Percentiles rank a stretch among this genome's conserved stretches.
These are phyloP conservation scores for Oryza rufipogon DNA, from an alignment of 176 grass and related monocot species.

Conservation along the genomic window DNA sequence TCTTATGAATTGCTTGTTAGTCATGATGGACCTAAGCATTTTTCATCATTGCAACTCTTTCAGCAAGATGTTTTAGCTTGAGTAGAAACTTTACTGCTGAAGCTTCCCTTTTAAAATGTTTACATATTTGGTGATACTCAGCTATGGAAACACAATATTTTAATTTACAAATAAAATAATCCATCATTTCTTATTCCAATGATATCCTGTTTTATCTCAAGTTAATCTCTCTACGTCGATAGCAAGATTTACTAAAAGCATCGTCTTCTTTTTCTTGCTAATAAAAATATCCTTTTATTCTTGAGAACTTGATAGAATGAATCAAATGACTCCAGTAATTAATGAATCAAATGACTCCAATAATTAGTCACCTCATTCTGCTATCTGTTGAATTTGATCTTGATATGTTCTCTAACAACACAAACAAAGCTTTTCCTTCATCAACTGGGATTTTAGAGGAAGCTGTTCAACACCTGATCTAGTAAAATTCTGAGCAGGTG, in stretches of 20 bases:
- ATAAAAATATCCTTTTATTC: background rate
- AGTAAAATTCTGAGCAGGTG: conserved; percentile 44
- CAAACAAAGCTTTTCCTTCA: background rate
- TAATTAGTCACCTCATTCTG: background rate
- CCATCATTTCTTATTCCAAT: background rate
- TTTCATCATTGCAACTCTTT: background rate
- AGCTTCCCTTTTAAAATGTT: background rate
- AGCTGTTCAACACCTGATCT: background rate
- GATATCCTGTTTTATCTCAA: background rate
- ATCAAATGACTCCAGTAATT: too few relatives aligned
- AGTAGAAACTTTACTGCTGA: background rate
- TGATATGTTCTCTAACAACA: background rate
- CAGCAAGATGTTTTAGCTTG: background rate
- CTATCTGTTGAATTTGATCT: background rate
- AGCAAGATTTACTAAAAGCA: background rate
- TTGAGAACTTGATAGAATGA: background rate
- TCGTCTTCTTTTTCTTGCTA: background rate
- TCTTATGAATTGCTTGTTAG: background rate
- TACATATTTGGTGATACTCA: background rate
- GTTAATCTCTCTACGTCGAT: background rate
- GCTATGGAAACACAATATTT: background rate
- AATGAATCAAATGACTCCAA: background rate
- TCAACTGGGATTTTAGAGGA: background rate
- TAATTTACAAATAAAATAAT: background rate
- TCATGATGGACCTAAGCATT: background rate